phyloP scores from a whole-genome alignment of 345 rosid species.

The Triadica sebifera region DNA sequence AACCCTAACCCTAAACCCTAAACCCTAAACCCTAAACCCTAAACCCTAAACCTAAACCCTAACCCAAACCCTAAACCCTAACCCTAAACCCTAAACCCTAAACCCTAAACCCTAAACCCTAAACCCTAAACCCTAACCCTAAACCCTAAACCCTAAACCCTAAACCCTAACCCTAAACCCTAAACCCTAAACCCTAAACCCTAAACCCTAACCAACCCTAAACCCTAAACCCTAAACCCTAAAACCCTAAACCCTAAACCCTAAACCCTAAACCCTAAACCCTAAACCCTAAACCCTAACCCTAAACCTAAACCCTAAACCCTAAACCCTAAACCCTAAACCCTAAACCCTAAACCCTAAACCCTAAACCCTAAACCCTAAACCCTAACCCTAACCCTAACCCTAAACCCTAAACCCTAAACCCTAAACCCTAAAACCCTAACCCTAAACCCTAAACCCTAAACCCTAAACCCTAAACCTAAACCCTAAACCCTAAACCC shows the following conservation, averaged over 20 bases:
- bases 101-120: slow-evolving; percentile 17
- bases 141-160: slow-evolving; percentile 20
- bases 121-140: slow-evolving; percentile 15
- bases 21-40: slow-evolving; percentile 22
- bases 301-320: slow-evolving; percentile 20
- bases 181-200: slow-evolving; percentile 16
- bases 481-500: slow-evolving; percentile 29
- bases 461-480: slow-evolving; percentile 7
- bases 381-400: slow-evolving; percentile 14
- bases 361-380: slow-evolving; percentile 12
- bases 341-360: slow-evolving; percentile 19
- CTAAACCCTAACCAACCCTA: slow-evolving; percentile 19
- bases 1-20: slow-evolving; percentile 19
- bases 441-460: slow-evolving; percentile 21
- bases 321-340: slow-evolving; percentile 18
- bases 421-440: slow-evolving; percentile 7
- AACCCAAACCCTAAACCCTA: slow-evolving; percentile 21
- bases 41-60: slow-evolving; percentile 24
- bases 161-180: slow-evolving; percentile 19
- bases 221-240: slow-evolving; percentile 3
- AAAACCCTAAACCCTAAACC: background rate
- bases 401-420: slow-evolving; percentile 18
- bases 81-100: slow-evolving; percentile 15
- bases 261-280: slow-evolving; percentile 5
- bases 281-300: background rate